phyloP scores from a whole-genome alignment of 2,329 filamentous ascomycete genomes.

The Fusarium pilosicola region DNA sequence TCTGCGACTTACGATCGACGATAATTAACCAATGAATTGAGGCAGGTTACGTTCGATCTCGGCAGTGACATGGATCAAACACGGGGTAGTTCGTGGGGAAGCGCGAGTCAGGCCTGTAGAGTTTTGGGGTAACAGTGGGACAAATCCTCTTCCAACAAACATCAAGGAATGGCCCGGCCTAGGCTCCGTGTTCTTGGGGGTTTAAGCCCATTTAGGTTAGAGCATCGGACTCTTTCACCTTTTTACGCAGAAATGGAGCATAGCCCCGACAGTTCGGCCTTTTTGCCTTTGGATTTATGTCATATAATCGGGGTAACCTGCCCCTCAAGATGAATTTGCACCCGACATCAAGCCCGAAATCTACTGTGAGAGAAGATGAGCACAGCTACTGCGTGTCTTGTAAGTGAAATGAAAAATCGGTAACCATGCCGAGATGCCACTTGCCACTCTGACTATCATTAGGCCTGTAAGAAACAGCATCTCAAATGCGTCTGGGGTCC shows the following conservation, averaged over 20 bases:
- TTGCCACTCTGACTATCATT: neutral
- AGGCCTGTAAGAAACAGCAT: constrained; percentile 7
- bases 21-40: neutral
- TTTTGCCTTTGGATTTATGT: neutral
- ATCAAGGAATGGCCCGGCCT: neutral
- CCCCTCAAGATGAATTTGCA: neutral
- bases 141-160: neutral
- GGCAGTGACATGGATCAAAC: neutral
- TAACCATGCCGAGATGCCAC: neutral
- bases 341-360: too few relatives aligned
- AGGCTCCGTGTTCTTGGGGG: fast-evolving
- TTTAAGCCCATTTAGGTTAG: neutral
- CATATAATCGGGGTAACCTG: constrained; percentile 15
- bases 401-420: neutral
- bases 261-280: neutral
- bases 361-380: neutral
- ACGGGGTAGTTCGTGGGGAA: neutral
- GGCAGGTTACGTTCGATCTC: neutral
- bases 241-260: neutral
- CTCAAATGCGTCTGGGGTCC: constrained; percentile 8
- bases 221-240: neutral
- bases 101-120: neutral
- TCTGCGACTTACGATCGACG: neutral
- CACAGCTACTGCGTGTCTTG: neutral
- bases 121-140: neutral